Evolutionary conservation across 1,284 basidiomycete genomes (phyloP).

Genomic region (Cerrena zonata): DNA sequence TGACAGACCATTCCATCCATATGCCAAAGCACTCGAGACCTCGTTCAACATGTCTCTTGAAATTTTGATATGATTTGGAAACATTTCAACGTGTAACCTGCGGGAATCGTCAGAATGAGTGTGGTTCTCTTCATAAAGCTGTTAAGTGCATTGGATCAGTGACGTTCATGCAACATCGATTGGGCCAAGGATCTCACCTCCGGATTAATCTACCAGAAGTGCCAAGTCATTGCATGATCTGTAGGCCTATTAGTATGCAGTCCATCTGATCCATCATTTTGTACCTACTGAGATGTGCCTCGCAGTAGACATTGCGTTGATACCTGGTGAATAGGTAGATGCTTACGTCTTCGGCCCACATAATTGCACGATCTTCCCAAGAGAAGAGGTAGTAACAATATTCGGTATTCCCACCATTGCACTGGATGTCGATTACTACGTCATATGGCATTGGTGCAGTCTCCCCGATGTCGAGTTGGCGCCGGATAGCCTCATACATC

Average conservation of each 20-base stretch:
- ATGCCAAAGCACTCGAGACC: background rate
- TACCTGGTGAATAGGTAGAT: background rate
- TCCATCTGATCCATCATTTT: too few relatives aligned
- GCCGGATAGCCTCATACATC: background rate
- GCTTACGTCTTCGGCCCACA: conserved; percentile 14
- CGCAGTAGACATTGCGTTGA: background rate
- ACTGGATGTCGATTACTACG: background rate
- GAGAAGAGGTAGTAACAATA: conserved; percentile 17
- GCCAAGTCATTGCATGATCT: too few relatives aligned
- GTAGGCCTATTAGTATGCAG: too few relatives aligned
- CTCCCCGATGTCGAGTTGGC: background rate
- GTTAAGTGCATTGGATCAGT: too few relatives aligned
- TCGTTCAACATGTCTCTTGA: background rate
- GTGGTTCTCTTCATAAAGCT: too few relatives aligned
- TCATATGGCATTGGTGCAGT: conserved; percentile 8
- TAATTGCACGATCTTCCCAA: conserved; percentile 9
- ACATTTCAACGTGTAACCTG: conserved; percentile 10
- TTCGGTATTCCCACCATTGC: background rate
- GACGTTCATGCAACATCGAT: too few relatives aligned
- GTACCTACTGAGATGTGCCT: background rate
- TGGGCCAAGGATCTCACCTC: too few relatives aligned
- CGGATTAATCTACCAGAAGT: too few relatives aligned
- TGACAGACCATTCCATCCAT: background rate
- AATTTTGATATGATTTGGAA: conserved; percentile 12
- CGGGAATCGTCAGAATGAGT: too few relatives aligned